Conservation (phyloP, 495 filamentous ascomycete species). For the Stereocaulon alpinum region DNA sequence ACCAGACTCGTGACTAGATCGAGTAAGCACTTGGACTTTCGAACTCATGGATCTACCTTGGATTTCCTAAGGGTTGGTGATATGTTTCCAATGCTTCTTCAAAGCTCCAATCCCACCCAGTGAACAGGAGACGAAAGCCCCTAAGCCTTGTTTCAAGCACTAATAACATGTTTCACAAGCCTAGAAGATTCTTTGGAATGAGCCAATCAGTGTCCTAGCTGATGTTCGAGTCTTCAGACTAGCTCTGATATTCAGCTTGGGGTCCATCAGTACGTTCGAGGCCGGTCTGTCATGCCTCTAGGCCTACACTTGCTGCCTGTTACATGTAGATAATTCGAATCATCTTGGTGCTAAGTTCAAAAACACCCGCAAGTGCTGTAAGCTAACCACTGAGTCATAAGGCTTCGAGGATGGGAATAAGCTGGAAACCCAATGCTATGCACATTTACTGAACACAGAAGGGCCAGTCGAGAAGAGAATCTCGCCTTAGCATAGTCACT, state of each 20-base stretch:
- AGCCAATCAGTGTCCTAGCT: not conserved
- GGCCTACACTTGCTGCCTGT: not conserved
- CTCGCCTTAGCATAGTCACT: constrained; percentile 4
- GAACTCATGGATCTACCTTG: not conserved
- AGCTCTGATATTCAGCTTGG: not conserved
- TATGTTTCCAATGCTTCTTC: not conserved
- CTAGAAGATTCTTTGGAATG: not conserved
- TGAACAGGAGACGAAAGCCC: not conserved
- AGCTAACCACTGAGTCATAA: constrained; percentile 1
- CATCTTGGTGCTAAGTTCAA: not conserved
- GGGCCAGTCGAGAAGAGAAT: not conserved
- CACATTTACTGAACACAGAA: not conserved
- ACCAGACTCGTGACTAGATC: not conserved
- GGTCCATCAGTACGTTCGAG: not conserved
- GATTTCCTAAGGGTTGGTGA: not conserved
- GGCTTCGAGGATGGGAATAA: not conserved
- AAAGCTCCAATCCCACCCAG: not conserved
- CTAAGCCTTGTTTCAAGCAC: not conserved
- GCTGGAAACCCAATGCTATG: not conserved
- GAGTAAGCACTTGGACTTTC: not conserved
- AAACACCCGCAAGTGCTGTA: not conserved
- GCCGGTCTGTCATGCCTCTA: not conserved
- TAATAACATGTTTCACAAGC: not conserved
- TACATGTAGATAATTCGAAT: not conserved
- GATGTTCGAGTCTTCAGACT: not conserved